Evolutionary conservation across 768 basidiomycete species (phyloP).

Genomic region (Exidia glandulosa): DNA sequence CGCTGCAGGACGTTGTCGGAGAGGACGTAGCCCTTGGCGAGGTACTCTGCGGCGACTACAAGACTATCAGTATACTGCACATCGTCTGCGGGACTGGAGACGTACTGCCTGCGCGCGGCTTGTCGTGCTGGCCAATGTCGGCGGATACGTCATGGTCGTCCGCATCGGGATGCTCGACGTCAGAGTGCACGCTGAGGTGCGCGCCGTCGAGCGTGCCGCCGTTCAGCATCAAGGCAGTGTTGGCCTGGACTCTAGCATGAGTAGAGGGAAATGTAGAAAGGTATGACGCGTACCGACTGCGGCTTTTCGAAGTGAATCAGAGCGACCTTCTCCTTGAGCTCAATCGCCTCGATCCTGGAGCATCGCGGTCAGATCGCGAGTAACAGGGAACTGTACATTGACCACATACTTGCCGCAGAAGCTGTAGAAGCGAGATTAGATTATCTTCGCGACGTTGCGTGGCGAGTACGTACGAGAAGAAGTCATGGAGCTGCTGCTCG

Average conservation of each 20-base stretch:
- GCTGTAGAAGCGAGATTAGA: constrained; percentile 23
- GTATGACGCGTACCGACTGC: constrained; percentile 40
- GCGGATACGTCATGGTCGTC: constrained; percentile 21
- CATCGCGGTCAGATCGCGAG: constrained; percentile 6
- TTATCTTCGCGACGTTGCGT: not conserved
- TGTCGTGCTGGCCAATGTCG: constrained; percentile 70
- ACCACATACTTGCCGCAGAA: constrained; percentile 74
- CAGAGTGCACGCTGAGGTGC: constrained; percentile 59
- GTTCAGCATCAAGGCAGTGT: constrained; percentile 33
- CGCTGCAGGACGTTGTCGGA: constrained; percentile 67
- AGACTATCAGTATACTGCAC: not conserved
- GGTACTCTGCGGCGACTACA: constrained; percentile 82
- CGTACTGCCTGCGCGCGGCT: constrained; percentile 79
- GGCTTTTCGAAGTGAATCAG: constrained; percentile 75
- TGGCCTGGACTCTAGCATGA: not conserved
- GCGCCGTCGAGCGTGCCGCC: constrained; percentile 69
- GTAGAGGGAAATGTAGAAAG: not conserved
- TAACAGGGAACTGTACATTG: not conserved
- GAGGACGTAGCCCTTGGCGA: constrained; percentile 80
- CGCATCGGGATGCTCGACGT: constrained; percentile 41
- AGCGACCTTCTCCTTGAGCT: constrained; percentile 46
- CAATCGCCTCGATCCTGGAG: constrained; percentile 55
- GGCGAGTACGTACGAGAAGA: constrained; percentile 53
- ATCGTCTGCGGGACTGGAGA: not conserved
- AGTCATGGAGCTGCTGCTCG: constrained; percentile 59